These are phyloP conservation scores for Fusarium penzigii DNA, from an alignment of 2,329 filamentous ascomycete species.

Conservation along the genomic window DNA sequence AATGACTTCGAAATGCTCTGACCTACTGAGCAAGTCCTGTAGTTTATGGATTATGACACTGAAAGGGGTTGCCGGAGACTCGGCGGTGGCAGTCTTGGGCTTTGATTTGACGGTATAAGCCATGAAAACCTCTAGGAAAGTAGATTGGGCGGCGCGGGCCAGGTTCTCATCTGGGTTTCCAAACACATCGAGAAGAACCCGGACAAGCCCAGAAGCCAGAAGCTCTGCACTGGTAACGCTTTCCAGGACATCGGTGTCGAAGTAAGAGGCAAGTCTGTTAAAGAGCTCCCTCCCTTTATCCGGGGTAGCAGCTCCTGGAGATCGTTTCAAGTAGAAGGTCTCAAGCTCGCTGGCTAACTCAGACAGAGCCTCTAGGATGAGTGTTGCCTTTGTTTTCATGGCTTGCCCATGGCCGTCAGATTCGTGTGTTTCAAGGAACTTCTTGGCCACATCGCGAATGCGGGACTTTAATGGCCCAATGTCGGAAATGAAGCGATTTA, in stretches of 20 bases:
- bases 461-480: slow-evolving; percentile 60
- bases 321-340: slow-evolving; percentile 64
- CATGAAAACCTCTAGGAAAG: slow-evolving; percentile 94
- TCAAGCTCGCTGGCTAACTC: slow-evolving; percentile 71
- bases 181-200: slow-evolving; percentile 80
- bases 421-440: slow-evolving; percentile 83
- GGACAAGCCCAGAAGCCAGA: slow-evolving; percentile 85
- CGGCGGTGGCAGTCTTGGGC: slow-evolving; percentile 62
- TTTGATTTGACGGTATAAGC: slow-evolving; percentile 67
- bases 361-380: slow-evolving; percentile 74
- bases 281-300: slow-evolving; percentile 69
- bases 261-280: slow-evolving; percentile 74
- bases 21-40: slow-evolving; percentile 92
- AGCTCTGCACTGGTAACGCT: slow-evolving; percentile 96
- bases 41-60: slow-evolving; percentile 90
- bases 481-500: slow-evolving; percentile 49
- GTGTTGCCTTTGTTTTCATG: slow-evolving; percentile 76
- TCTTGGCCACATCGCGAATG: slow-evolving; percentile 76
- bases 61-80: slow-evolving; percentile 79
- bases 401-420: slow-evolving; percentile 68
- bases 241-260: slow-evolving; percentile 84
- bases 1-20: slow-evolving; percentile 96
- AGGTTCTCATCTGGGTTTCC: slow-evolving; percentile 66
- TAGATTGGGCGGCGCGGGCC: slow-evolving; percentile 69
- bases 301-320: slow-evolving; percentile 44